Percentiles rank a stretch among this genome's conserved stretches.
Evolutionary conservation across 2,329 filamentous ascomycete genomes (phyloP).

Genomic region (Akanthomyces lecanii): DNA sequence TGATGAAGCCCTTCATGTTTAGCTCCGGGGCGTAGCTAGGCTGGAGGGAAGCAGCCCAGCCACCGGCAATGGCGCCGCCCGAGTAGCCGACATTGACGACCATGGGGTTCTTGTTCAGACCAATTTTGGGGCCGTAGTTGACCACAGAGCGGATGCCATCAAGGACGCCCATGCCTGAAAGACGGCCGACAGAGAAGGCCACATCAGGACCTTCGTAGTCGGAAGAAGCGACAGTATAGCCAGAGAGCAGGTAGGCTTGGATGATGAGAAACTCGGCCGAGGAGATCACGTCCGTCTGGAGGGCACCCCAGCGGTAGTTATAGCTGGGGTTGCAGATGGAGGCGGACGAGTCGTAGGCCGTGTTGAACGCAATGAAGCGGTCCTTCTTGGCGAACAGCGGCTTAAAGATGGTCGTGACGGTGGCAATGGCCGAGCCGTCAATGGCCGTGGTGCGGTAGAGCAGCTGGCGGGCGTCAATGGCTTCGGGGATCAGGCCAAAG

Average conservation of each 20-base stretch:
- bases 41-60: slow-evolving; percentile 16
- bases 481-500: slow-evolving; percentile 12
- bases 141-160: slow-evolving; percentile 15
- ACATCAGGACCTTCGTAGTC: slow-evolving; percentile 16
- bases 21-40: slow-evolving; percentile 13
- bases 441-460: slow-evolving; percentile 18
- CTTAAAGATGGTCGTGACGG: slow-evolving; percentile 18
- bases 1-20: slow-evolving; percentile 7
- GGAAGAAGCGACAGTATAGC: slow-evolving; percentile 14
- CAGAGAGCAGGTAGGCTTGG: slow-evolving; percentile 13
- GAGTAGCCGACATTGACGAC: slow-evolving; percentile 15
- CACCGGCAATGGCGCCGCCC: slow-evolving; percentile 15
- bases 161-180: slow-evolving; percentile 15
- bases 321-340: slow-evolving; percentile 18
- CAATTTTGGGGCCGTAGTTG: slow-evolving; percentile 6
- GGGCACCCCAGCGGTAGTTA: slow-evolving; percentile 10
- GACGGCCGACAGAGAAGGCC: slow-evolving; percentile 4
- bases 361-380: slow-evolving; percentile 17
- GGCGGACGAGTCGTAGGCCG: slow-evolving; percentile 17
- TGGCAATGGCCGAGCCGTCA: slow-evolving; percentile 17
- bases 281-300: slow-evolving; percentile 10
- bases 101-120: slow-evolving; percentile 12
- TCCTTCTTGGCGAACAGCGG: slow-evolving; percentile 16
- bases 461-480: slow-evolving; percentile 12
- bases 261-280: slow-evolving; percentile 15